Base-by-base conservation (phyloP, 2,329 filamentous ascomycete genomes). In the Penicillium sumatraense region DNA sequence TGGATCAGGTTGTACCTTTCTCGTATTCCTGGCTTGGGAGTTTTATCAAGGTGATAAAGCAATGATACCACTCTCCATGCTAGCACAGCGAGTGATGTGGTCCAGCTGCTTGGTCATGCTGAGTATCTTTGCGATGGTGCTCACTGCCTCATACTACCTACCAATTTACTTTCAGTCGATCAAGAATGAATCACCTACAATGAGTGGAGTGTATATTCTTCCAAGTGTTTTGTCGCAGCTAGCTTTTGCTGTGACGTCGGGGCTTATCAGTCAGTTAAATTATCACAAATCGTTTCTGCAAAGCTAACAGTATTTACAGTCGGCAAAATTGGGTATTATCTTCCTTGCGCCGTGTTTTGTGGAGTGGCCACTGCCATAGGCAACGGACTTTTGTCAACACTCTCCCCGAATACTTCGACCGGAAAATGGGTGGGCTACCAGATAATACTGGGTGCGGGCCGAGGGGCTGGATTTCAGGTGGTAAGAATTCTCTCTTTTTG, bases 341-440 rank as follows among this genome's bases (percentile, higher is more conserved):
- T 71, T 20, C 74, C 71, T 1, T 69, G 66, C 54, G 59, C 70
- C 14, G 26, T 62, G 13, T 29, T 46, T 33, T 41, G 53, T 20
- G 60, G 53, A 6, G 23, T 56, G 14, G 21, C 53, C 3, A 67
- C 51, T 2, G 65, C 74, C 5, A 62, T 78, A 20, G 70, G 67
- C 14, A 65, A 65, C 21, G 80, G 79, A 4, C 68, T 82, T 4
- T 57, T 81, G 11, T 78, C 71, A 49, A 78, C 75, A 0, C 68
- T 79, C 2, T 65, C 72, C 16, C 62, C 74, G 1, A 59, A 63
- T 31, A 76, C 78, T 3, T 59, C 72, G 0, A 66, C 68, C 0
- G 67, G 60, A 2, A 66, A 72, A 27, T 82, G 79, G 80, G 75
- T 81, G 20, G 80, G 80, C 8, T 82, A 77, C 62, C 78, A 83